Evolutionary conservation across 1,284 basidiomycete genomes (phyloP), one percentile per base, ranked within the genome.

Genomic region (Ustilago bromivora): DNA sequence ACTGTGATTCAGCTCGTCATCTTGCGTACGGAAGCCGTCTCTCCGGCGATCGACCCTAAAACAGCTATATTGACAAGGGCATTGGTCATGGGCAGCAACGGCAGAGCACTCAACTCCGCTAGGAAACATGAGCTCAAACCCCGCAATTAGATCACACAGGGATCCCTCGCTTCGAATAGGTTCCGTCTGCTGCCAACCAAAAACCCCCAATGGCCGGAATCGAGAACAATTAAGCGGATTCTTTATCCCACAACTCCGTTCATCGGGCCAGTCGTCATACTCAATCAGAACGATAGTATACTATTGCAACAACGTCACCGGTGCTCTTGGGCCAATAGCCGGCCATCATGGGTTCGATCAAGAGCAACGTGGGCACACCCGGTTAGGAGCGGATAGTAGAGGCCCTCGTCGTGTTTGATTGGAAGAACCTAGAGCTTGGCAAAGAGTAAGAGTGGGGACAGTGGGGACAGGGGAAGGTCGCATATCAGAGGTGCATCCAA

Each of bases 91-190:
- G 7, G 40, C 13, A 11, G 40, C 40, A 17, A 41, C 15, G 15
- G 40, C 40, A 12, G 6, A 7, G 13, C 40, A 15, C 40, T 41
- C 11, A 41, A 15, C 13, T 17, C 43, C 49, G 28, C 23, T 12
- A 31, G 28, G 32, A 52, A 52, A 52, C 15, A 13, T 41, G 41
- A 61, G 40, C 60, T 28, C 52, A 61, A 61, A 61, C 60, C 60
- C 60, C 60, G 60, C 60, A 61, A 34, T 13, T 46, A 6, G 23
- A 10, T 43, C 52, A 28, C 17, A n/a, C 7, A 46, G 43, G 17
- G 43, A 19, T 47, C 41, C 49, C 11, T 54, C 36, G 52, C 35
- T 61, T 10, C 43, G 31, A 43, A n/a, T 51, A 1, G 11, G 2
- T 49, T 52, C 19, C 12, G 23, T 38, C 32, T 31, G 23, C 61